A percentile compares a stretch with the other conserved stretches of the same genome.
Evolutionary conservation across 1,284 basidiomycete genomes (phyloP).

Genomic region (Ustilago bromivora): DNA sequence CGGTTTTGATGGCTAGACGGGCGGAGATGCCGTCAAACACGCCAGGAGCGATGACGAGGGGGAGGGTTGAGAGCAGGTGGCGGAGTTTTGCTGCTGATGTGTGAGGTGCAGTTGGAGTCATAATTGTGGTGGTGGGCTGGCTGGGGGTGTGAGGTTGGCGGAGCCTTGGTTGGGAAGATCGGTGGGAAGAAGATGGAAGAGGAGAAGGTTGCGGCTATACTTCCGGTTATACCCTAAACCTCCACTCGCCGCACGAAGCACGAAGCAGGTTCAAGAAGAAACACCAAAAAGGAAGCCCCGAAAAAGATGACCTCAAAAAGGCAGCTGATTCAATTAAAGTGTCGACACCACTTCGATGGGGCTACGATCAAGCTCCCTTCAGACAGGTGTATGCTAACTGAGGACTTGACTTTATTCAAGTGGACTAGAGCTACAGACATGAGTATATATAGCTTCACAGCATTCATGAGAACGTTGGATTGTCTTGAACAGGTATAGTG

Average conservation of each 20-base stretch:
- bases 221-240: constrained; percentile 10
- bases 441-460: no score
- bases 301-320: background rate
- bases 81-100: constrained; percentile 40
- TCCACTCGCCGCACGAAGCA: background rate
- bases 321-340: background rate
- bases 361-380: no score
- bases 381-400: no score
- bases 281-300: background rate
- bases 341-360: no score
- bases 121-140: background rate
- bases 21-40: constrained; percentile 85
- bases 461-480: no score
- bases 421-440: no score
- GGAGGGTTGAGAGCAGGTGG: constrained; percentile 13
- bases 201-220: constrained; percentile 14
- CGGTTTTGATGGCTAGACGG: constrained; percentile 80
- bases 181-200: background rate
- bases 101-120: background rate
- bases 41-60: constrained; percentile 70
- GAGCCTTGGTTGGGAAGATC: background rate
- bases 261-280: no score
- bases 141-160: background rate
- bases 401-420: no score
- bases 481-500: no score